A percentile compares a stretch with the other conserved stretches of the same genome.
These are phyloP conservation scores for Tilletia indica DNA, from an alignment of 1,284 basidiomycete genomes.

Conservation along the genomic window DNA sequence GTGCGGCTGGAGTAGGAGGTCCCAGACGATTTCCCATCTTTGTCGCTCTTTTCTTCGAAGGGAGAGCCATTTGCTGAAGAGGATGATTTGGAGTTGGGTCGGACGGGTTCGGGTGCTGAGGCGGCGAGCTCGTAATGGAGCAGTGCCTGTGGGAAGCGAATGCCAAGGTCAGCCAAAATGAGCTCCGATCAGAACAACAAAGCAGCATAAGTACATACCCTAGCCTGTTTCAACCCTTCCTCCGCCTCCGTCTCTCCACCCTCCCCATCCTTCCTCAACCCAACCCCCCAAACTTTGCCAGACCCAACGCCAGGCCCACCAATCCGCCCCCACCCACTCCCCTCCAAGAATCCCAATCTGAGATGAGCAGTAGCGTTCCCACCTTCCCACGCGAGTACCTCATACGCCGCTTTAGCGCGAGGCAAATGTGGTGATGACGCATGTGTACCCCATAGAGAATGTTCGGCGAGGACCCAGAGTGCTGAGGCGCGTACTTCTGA, in stretches of 20 bases:
- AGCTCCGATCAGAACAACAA: neutral
- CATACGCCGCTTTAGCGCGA: constrained; percentile 39
- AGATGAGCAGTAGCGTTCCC: constrained; percentile 52
- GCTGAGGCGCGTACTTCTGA: constrained; percentile 49
- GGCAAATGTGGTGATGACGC: constrained; percentile 38
- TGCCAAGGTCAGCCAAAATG: neutral
- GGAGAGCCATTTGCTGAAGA: no score
- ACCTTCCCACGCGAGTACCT: constrained; percentile 29
- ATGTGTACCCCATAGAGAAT: constrained; percentile 53
- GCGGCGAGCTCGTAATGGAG: constrained; percentile 92
- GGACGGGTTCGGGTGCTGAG: constrained; percentile 70
- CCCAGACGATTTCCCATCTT: neutral
- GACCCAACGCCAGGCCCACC: constrained; percentile 14
- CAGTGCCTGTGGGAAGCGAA: constrained; percentile 63
- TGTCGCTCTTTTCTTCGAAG: no score
- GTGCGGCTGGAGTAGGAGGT: neutral
- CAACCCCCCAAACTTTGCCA: neutral
- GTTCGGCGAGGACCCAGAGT: constrained; percentile 50
- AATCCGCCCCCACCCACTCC: constrained; percentile 13
- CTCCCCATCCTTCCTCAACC: neutral
- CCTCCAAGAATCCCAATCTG: constrained; percentile 48
- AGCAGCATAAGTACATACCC: neutral
- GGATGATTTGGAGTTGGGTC: no score
- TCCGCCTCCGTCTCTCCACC: neutral
- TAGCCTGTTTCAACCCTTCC: constrained; percentile 15